These are phyloP conservation scores for Pythium brassicae DNA, from an alignment of 352 stramenopile species.

Conservation along the genomic window DNA sequence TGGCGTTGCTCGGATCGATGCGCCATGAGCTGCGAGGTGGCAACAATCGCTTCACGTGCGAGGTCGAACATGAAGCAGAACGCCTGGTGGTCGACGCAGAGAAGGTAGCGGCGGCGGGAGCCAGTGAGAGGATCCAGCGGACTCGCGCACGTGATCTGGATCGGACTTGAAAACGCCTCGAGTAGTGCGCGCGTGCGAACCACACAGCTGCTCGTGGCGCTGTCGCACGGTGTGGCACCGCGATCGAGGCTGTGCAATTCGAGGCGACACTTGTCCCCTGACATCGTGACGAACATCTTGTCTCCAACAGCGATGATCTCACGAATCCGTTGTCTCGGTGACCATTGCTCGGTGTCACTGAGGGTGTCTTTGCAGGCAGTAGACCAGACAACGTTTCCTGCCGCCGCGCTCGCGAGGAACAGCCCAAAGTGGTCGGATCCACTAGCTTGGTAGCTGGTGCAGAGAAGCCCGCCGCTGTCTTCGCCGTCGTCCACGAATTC, in stretches of 20 bases:
- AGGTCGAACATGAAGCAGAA: constrained; percentile 49
- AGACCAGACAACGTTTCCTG: constrained; percentile 1
- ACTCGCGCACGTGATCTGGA: constrained; percentile 10
- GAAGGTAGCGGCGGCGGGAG: constrained; percentile 15
- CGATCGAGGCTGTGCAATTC: constrained; percentile 6
- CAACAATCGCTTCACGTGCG: constrained; percentile 16
- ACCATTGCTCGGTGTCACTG: neutral
- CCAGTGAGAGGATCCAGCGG: neutral
- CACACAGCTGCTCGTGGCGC: neutral
- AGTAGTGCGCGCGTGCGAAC: constrained; percentile 2
- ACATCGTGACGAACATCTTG: constrained; percentile 5
- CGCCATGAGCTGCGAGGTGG: constrained; percentile 31
- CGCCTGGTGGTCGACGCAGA: constrained; percentile 31
- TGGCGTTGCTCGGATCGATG: constrained; percentile 7
- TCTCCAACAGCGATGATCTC: neutral
- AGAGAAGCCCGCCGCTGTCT: neutral
- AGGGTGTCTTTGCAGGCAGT: no score
- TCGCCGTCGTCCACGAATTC: constrained; percentile 1
- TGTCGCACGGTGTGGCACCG: neutral
- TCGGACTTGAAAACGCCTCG: constrained; percentile 11
- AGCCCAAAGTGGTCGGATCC: neutral
- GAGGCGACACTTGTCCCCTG: constrained; percentile 1
- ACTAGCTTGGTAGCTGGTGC: constrained; percentile 1
- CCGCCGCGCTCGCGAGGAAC: constrained; percentile 2
- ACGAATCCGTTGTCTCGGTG: neutral